Conservation (phyloP, 352 stramenopile species). For the Phytopythium sindhum region DNA sequence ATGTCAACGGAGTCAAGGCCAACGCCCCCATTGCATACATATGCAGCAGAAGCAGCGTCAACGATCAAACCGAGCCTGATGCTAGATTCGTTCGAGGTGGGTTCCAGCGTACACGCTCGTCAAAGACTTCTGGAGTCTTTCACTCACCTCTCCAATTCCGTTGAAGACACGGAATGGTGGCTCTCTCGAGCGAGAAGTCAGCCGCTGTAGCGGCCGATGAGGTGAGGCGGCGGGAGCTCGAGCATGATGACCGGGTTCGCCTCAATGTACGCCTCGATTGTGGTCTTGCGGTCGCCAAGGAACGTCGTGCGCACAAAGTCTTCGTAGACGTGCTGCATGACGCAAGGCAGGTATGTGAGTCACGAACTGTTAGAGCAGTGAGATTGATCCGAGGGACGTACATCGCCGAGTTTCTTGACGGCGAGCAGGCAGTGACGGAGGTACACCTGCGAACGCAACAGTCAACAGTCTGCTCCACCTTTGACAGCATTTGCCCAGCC, state of each 20-base stretch:
- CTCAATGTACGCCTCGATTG: constrained; percentile 81
- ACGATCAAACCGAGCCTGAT: not conserved
- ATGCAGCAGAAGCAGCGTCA: not conserved
- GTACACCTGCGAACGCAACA: constrained; percentile 57
- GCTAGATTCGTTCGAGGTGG: not conserved
- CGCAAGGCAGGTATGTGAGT: not conserved
- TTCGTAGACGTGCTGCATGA: constrained; percentile 49
- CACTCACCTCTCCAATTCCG: not conserved
- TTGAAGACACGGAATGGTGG: no score
- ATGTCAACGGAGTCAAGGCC: not conserved
- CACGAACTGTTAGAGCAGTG: not conserved
- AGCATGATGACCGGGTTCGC: constrained; percentile 80
- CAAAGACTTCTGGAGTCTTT: not conserved
- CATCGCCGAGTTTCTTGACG: constrained; percentile 72
- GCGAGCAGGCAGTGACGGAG: constrained; percentile 92
- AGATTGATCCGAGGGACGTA: constrained; percentile 8
- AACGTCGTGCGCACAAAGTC: constrained; percentile 91
- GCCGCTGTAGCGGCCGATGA: constrained; percentile 79
- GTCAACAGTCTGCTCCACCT: not conserved
- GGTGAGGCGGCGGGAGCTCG: constrained; percentile 63
- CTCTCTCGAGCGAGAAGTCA: constrained; percentile 11
- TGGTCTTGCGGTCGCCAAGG: constrained; percentile 87
- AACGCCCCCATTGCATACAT: not conserved
- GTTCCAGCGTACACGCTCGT: not conserved
- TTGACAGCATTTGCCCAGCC: not conserved